Conservation (phyloP, 2,329 filamentous ascomycete genomes). For the Ophiosphaerella herpotricha region DNA sequence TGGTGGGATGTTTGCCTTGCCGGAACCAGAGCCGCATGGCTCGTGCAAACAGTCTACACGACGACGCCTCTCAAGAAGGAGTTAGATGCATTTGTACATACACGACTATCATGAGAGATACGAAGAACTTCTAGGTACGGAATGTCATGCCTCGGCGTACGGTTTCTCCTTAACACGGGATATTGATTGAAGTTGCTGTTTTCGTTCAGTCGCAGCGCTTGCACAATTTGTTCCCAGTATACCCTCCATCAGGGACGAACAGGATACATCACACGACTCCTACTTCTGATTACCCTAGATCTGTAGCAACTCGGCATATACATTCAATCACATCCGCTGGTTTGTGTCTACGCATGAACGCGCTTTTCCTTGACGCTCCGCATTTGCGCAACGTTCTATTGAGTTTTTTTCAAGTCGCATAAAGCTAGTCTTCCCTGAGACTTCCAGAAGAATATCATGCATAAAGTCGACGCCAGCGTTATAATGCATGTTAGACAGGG, state of each 20-base stretch:
- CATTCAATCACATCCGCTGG: no score
- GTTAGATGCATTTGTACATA: slow-evolving; percentile 40
- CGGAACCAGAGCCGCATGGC: slow-evolving; percentile 21
- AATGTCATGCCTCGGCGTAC: slow-evolving; percentile 11
- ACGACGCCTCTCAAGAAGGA: slow-evolving; percentile 18
- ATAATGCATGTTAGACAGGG: neutral
- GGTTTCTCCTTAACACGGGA: neutral
- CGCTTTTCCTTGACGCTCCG: no score
- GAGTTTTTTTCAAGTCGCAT: no score
- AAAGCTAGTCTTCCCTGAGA: neutral
- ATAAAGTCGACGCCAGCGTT: neutral
- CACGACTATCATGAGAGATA: slow-evolving; percentile 20
- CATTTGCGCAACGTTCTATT: no score
- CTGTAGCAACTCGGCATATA: no score
- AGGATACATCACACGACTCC: no score
- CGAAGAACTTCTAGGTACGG: slow-evolving; percentile 14
- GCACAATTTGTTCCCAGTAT: no score
- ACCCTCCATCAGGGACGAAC: no score
- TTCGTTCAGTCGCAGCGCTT: neutral
- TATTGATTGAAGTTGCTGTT: neutral
- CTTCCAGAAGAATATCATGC: slow-evolving; percentile 2
- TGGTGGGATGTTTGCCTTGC: slow-evolving; percentile 34
- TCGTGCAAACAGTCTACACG: slow-evolving; percentile 24
- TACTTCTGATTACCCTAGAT: no score
- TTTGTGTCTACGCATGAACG: no score